Conservation (phyloP, 768 basidiomycete species). For the Suillus alpinus region DNA sequence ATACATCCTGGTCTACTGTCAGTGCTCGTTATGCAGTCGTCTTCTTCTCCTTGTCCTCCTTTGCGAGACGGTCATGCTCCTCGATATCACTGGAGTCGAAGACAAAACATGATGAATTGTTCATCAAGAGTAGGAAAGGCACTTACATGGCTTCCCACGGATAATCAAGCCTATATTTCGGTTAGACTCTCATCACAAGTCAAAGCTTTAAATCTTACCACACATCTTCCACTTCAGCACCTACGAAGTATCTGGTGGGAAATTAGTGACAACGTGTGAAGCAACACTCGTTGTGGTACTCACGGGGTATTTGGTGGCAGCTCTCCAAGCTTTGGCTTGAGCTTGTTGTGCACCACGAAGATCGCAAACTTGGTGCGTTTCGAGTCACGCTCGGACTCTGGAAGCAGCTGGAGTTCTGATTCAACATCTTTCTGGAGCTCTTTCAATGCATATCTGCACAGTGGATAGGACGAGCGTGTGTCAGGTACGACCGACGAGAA, state of each 20-base stretch:
- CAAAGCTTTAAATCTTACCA: constrained; percentile 49
- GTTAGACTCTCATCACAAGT: constrained; percentile 15
- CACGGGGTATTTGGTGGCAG: constrained; percentile 68
- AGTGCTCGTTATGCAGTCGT: neutral
- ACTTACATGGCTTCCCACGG: constrained; percentile 80
- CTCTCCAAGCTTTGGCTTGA: constrained; percentile 78
- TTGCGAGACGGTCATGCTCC: constrained; percentile 66
- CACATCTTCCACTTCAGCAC: constrained; percentile 68
- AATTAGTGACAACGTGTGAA: constrained; percentile 8
- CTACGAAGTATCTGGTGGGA: constrained; percentile 67
- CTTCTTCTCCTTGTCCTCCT: constrained; percentile 33
- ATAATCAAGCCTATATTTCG: constrained; percentile 65
- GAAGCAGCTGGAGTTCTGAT: constrained; percentile 55
- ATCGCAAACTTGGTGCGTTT: constrained; percentile 81
- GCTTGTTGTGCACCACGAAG: constrained; percentile 95
- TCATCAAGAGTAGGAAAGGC: neutral
- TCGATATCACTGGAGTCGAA: constrained; percentile 59
- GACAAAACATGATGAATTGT: neutral
- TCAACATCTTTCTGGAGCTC: constrained; percentile 92
- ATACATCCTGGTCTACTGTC: neutral
- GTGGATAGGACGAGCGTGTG: neutral
- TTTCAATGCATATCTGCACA: constrained; percentile 75
- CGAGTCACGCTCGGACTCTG: constrained; percentile 72
- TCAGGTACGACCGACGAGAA: constrained; percentile 3
- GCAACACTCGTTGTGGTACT: constrained; percentile 19